phyloP scores from a whole-genome alignment of 2,329 filamentous ascomycete species.

The Chaetoscypha palmicola region DNA sequence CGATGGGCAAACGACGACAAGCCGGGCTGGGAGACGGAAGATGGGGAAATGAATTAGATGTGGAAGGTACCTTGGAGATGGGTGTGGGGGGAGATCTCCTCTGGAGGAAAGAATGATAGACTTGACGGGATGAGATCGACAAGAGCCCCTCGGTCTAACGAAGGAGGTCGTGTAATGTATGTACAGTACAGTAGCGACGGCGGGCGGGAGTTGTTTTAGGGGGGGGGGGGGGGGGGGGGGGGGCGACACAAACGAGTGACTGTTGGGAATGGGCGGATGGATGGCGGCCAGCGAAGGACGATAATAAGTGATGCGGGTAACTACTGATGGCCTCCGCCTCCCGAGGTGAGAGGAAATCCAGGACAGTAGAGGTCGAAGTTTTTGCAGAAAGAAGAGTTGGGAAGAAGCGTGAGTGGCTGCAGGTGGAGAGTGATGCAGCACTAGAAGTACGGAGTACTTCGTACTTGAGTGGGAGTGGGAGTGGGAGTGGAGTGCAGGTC shows the following conservation, averaged over 20 bases:
- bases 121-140: neutral
- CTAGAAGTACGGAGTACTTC: neutral
- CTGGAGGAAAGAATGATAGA: slow-evolving; percentile 4
- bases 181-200: neutral
- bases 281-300: too few relatives aligned
- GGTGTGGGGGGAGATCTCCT: neutral
- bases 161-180: neutral
- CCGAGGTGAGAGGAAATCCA: too few relatives aligned
- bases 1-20: slow-evolving; percentile 1
- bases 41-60: neutral
- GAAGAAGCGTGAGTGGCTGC: neutral
- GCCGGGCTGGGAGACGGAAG: neutral
- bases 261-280: neutral
- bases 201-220: neutral
- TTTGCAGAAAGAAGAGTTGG: neutral
- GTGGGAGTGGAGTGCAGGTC: too few relatives aligned
- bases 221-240: neutral
- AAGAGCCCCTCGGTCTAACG: neutral
- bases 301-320: too few relatives aligned
- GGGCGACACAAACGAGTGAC: neutral
- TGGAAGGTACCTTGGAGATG: neutral
- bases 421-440: neutral
- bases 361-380: too few relatives aligned
- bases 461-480: too few relatives aligned
- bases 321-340: too few relatives aligned